Evolutionary conservation across 768 basidiomycete genomes (phyloP).

Genomic region (Galerina marginata): DNA sequence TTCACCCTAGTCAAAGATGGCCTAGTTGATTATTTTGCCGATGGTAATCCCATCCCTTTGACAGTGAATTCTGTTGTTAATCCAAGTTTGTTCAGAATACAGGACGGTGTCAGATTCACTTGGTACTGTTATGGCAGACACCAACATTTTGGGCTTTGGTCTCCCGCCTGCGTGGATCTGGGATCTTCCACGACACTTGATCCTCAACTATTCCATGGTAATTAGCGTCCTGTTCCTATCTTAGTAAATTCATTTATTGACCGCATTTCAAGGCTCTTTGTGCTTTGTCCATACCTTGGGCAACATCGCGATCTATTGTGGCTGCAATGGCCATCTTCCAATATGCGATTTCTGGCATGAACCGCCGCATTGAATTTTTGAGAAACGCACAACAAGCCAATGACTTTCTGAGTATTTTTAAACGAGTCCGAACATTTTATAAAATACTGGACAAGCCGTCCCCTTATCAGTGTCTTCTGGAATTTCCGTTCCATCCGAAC

Average conservation of each 20-base stretch:
- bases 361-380: constrained; percentile 21
- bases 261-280: constrained; percentile 24
- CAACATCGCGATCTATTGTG: constrained; percentile 33
- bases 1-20: constrained; percentile 44
- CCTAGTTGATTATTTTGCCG: constrained; percentile 29
- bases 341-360: constrained; percentile 30
- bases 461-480: not conserved
- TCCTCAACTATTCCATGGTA: constrained; percentile 42
- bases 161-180: constrained; percentile 46
- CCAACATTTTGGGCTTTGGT: constrained; percentile 31
- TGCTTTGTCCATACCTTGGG: constrained; percentile 25
- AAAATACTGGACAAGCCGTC: not conserved
- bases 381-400: constrained; percentile 23
- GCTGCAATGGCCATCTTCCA: constrained; percentile 40
- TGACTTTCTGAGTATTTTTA: not conserved
- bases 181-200: constrained; percentile 32
- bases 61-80: not conserved
- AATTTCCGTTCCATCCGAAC: not conserved
- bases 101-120: constrained; percentile 32
- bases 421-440: not conserved
- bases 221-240: constrained; percentile 1
- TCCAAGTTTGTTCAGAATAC: constrained; percentile 38
- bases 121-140: constrained; percentile 34
- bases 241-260: not conserved
- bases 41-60: constrained; percentile 27